Percentiles rank a stretch among this genome's conserved stretches.
Conservation (phyloP, 768 basidiomycete genomes). For the Suillus alpinus region DNA sequence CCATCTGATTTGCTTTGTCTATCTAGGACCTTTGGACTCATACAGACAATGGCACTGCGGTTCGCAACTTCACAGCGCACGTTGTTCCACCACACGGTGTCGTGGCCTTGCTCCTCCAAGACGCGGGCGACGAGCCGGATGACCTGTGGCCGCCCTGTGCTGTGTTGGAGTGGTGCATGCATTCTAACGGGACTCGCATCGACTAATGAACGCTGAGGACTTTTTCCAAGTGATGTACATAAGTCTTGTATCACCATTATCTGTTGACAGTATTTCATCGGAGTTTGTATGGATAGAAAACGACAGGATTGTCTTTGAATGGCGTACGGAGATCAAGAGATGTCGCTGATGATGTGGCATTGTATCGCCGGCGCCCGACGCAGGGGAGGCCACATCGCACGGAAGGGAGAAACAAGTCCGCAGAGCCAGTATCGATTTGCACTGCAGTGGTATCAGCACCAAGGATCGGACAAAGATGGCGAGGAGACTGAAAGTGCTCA, state of each 20-base stretch:
- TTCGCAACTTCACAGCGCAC: slow-evolving; percentile 52
- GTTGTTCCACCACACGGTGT: slow-evolving; percentile 68
- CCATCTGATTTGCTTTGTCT: slow-evolving; percentile 3
- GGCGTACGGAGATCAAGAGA: neutral
- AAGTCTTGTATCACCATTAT: neutral
- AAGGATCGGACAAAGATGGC: neutral
- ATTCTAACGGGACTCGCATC: slow-evolving; percentile 50
- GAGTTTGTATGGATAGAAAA: neutral
- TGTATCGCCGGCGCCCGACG: neutral
- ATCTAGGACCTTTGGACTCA: slow-evolving; percentile 70
- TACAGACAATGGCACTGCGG: slow-evolving; percentile 64
- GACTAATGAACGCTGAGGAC: slow-evolving; percentile 15
- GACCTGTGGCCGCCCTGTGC: slow-evolving; percentile 58
- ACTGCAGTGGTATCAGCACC: neutral
- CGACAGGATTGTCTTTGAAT: neutral
- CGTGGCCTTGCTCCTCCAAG: slow-evolving; percentile 60
- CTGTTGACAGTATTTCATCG: neutral
- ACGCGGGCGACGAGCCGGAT: slow-evolving; percentile 65
- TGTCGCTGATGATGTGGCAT: neutral
- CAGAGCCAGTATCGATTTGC: neutral
- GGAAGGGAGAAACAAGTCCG: neutral
- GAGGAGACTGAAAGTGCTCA: neutral
- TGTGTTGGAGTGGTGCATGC: slow-evolving; percentile 54
- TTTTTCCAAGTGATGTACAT: slow-evolving; percentile 1
- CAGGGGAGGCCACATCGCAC: neutral